phyloP scores from a whole-genome alignment of 805 yeast genomes.

The Metschnikowia lachancei region DNA sequence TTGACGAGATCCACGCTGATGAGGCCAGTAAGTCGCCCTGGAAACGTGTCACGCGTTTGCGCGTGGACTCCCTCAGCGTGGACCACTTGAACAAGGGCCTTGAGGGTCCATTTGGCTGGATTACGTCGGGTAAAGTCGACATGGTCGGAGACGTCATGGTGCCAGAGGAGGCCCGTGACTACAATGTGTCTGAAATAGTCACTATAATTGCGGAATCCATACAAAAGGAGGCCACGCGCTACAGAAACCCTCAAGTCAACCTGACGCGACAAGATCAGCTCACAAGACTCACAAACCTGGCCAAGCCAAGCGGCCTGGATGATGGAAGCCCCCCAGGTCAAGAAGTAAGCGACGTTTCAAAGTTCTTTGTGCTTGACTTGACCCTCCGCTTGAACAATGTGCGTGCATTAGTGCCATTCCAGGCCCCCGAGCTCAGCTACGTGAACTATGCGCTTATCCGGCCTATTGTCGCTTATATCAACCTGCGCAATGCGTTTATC shows the following conservation, averaged over 20 bases:
- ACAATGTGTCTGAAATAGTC: conserved; percentile 47
- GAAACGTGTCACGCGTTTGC: conserved; percentile 67
- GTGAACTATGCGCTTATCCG: conserved; percentile 87
- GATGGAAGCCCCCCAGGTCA: conserved; percentile 5
- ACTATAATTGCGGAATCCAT: conserved; percentile 46
- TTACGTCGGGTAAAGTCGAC: conserved; percentile 85
- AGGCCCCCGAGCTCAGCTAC: conserved; percentile 84
- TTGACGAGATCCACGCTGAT: conserved; percentile 17
- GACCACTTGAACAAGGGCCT: conserved; percentile 90
- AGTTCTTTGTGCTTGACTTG: conserved; percentile 73
- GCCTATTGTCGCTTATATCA: conserved; percentile 94
- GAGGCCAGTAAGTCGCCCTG: conserved; percentile 35
- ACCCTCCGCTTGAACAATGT: conserved; percentile 80
- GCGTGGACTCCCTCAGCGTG: conserved; percentile 81
- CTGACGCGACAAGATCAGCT: conserved; percentile 32
- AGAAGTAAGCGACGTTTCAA: conserved; percentile 39
- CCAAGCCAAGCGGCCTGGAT: background rate
- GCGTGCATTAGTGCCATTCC: conserved; percentile 83
- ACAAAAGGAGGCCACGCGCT: conserved; percentile 48
- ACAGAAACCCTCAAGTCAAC: conserved; percentile 32
- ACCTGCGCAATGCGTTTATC: conserved; percentile 82
- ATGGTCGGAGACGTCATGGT: conserved; percentile 88
- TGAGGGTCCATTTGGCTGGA: conserved; percentile 98
- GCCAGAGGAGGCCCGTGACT: conserved; percentile 59
- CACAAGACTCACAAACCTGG: conserved; percentile 20